A percentile compares a stretch with the other conserved stretches of the same genome.
Evolutionary conservation across 106 monocot species (phyloP).

Genomic region (Dendrobium catenatum): DNA sequence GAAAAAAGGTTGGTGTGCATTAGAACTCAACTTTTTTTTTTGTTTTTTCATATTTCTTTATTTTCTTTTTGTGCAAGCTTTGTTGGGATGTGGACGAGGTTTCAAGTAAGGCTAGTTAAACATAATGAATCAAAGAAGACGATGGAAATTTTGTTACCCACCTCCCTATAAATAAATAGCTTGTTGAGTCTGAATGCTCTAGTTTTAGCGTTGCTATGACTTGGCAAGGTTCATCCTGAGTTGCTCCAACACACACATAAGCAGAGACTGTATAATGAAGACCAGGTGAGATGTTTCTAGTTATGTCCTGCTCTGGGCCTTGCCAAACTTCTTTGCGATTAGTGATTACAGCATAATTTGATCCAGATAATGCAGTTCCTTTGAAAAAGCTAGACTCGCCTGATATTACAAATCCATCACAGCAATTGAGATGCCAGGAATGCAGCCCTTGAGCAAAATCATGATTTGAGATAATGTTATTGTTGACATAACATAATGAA

Average conservation of each 20-base stretch:
- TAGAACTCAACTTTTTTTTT: not conserved
- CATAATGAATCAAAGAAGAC: not conserved
- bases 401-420: slow-evolving; percentile 28
- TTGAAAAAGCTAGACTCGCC: slow-evolving; percentile 12
- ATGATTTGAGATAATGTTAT: slow-evolving; percentile 31
- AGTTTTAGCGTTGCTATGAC: slow-evolving; percentile 43
- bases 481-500: slow-evolving; percentile 3
- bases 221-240: slow-evolving; percentile 11
- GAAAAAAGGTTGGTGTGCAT: not conserved
- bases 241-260: slow-evolving; percentile 24
- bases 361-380: slow-evolving; percentile 21
- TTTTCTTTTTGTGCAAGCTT: not conserved
- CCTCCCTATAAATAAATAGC: slow-evolving; percentile 33
- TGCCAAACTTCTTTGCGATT: slow-evolving; percentile 40
- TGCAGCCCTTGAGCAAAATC: slow-evolving; percentile 33
- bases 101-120: not conserved
- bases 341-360: slow-evolving; percentile 31
- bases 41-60: not conserved
- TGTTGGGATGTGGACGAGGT: not conserved
- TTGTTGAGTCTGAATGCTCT: slow-evolving; percentile 12
- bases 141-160: slow-evolving; percentile 1
- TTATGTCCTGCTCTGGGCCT: slow-evolving; percentile 41
- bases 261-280: slow-evolving; percentile 20
- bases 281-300: slow-evolving; percentile 20
- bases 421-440: slow-evolving; percentile 29